Percentiles rank a stretch among this genome's conserved stretches.
These are phyloP conservation scores for Vigna hirtella DNA, from an alignment of 306 rosid genomes.

Conservation along the genomic window DNA sequence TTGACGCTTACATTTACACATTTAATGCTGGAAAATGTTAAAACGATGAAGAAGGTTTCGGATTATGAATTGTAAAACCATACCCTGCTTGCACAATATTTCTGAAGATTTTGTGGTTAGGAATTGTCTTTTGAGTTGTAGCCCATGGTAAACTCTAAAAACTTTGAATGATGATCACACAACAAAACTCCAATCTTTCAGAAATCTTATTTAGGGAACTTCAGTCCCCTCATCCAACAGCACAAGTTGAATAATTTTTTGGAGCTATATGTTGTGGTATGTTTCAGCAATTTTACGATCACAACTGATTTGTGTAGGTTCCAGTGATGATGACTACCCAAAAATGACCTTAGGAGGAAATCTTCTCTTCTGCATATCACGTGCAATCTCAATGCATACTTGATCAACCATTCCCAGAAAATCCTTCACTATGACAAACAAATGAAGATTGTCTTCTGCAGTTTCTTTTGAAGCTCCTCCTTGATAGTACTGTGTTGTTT, in stretches of 20 bases:
- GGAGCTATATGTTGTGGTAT: background rate
- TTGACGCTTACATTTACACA: background rate
- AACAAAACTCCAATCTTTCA: conserved; percentile 34
- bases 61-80: conserved; percentile 12
- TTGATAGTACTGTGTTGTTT: conserved; percentile 70
- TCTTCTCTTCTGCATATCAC: conserved; percentile 63
- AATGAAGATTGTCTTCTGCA: conserved; percentile 59
- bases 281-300: conserved; percentile 47
- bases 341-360: conserved; percentile 29
- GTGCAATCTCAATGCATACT: conserved; percentile 68
- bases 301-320: conserved; percentile 38
- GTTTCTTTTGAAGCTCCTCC: conserved; percentile 64
- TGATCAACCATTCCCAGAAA: conserved; percentile 86
- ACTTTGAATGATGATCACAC: conserved; percentile 3
- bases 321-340: conserved; percentile 39
- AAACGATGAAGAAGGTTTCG: conserved; percentile 8
- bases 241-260: conserved; percentile 52
- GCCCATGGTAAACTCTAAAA: background rate
- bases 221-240: background rate
- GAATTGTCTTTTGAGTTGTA: background rate
- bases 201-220: background rate
- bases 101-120: conserved; percentile 14
- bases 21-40: background rate
- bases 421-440: conserved; percentile 74
- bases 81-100: background rate